Evolutionary conservation across 2,329 filamentous ascomycete genomes (phyloP).

Genomic region (Passalora sequoiae): DNA sequence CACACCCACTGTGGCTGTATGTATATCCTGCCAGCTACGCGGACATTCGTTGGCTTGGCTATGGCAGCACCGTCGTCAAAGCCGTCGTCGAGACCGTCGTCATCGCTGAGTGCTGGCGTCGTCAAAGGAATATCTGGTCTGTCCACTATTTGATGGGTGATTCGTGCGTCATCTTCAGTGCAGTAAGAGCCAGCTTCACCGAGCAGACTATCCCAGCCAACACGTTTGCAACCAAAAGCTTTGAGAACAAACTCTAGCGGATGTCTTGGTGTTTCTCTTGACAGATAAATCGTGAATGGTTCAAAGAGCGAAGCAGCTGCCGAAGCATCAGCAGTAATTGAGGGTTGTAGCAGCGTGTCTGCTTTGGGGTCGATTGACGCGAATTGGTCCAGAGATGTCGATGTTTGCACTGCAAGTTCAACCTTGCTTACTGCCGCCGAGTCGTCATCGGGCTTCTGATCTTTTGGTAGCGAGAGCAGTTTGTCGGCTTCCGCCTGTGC

Average conservation of each 20-base stretch:
- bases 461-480: conserved; percentile 35
- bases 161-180: conserved; percentile 76
- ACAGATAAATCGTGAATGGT: conserved; percentile 85
- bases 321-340: conserved; percentile 51
- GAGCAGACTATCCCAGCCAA: conserved; percentile 88
- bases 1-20: conserved; percentile 98
- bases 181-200: conserved; percentile 84
- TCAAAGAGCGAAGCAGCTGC: conserved; percentile 75
- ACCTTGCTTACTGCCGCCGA: conserved; percentile 20
- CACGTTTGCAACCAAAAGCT: conserved; percentile 89
- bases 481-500: conserved; percentile 48
- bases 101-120: conserved; percentile 34
- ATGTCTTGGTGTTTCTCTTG: conserved; percentile 84
- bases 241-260: conserved; percentile 89
- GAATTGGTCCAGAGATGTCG: conserved; percentile 76
- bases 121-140: conserved; percentile 62
- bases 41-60: conserved; percentile 50
- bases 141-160: conserved; percentile 96
- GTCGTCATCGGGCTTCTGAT: conserved; percentile 25
- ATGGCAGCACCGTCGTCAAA: conserved; percentile 57
- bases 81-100: conserved; percentile 48
- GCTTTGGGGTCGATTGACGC: conserved; percentile 77
- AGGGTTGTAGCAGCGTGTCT: conserved; percentile 78
- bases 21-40: conserved; percentile 87
- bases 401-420: conserved; percentile 1